Base-by-base conservation (phyloP, 2,329 filamentous ascomycete species). In the Aureobasidium namibiae region DNA sequence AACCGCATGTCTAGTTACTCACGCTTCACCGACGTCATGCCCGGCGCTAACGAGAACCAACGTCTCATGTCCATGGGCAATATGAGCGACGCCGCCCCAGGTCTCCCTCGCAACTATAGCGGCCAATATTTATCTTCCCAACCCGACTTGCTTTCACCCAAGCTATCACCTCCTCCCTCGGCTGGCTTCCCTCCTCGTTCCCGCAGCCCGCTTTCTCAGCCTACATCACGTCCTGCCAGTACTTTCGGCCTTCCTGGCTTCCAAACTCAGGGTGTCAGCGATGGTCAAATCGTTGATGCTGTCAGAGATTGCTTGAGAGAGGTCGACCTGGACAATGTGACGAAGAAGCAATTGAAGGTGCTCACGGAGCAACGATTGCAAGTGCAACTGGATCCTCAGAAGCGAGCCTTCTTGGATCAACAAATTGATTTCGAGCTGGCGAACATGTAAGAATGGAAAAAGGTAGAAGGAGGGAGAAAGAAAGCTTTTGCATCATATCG, bases 261-360 rank as follows among this genome's bases (percentile, higher is more conserved):
- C 76, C 80, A 82, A 64, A 77, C 74, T 46, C 78, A 77, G 24
- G 90, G 89, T 0, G 89, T 90, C 0, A 89, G 88, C 64, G 92
- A 97, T 67, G 78, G 78, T 46, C 82, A 84, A 62, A 96, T 99
- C 64, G 81, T 90, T 18, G 89, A 95, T 62, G 88, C 89, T 1
- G 92, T 97, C 63, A 88, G 90, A 68, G 78, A 81, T 53, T 94
- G 94, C 66, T 78, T 99, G 63, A 76, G 80, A 16, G 92, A 96
- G 68, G 91, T 96, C 0, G 92, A 99, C 72, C 80, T 99, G 42
- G 94, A 99, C 72, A 92, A 83, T n/a, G 90, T 97, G 49, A 99
- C 94, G 7, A 99, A 97, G 85, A 99, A 99, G 78, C 92, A 97
- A 76, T 76, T 84, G 71, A 77, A 77, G 72, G 92, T 89, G 3